Evolutionary conservation across 1,284 basidiomycete species (phyloP), one percentile per base, ranked within the genome.

Genomic region (Naganishia cerealis): DNA sequence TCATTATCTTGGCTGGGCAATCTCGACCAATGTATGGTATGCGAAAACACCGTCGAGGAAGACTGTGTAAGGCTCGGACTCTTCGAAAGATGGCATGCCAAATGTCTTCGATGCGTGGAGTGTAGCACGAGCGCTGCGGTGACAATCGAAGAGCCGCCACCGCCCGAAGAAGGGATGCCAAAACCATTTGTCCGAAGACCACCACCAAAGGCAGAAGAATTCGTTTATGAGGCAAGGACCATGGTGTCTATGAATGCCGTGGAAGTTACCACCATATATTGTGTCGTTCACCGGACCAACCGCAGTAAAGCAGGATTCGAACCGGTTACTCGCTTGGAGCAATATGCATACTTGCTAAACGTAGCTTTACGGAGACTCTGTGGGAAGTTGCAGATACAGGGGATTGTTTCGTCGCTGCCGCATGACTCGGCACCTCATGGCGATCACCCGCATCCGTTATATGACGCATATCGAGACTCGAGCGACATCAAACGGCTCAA

Each of bases 281-380:
- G 95, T 80, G 85, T 84, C 9, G 87, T 89, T n/a, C 92, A 90
- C 82, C 88, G 85, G 48, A 87, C 86, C 76, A 76, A 77, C 65
- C 84, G 84, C 3, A 90, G 88, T 73, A 83, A 87, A 56, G 75
- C 82, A 24, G 94, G 94, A 10, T 97, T 99, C 81, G 89, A 92
- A 77, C 85, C 90, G 16, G 95, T 97, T 18, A 93, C 94, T 63
- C 85, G 95, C 70, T 82, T 99, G 73, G 95, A 99, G 82, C 95
- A 99, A 79, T 99, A 97, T 79, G 91, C 96, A 0, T 99, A 96
- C 83, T 81, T 99, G 70, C 83, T 99, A 65, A 94, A 98, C 74
- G 96, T 99, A 21, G 96, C 95, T 5, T 84, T 99, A 66, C 86
- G 94, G 72, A 86, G 95, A 74, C 83, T 99, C 66, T 97, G 94